These are phyloP conservation scores for Ilex paraguariensis DNA, from an alignment of 305 asterid genomes.

Conservation along the genomic window DNA sequence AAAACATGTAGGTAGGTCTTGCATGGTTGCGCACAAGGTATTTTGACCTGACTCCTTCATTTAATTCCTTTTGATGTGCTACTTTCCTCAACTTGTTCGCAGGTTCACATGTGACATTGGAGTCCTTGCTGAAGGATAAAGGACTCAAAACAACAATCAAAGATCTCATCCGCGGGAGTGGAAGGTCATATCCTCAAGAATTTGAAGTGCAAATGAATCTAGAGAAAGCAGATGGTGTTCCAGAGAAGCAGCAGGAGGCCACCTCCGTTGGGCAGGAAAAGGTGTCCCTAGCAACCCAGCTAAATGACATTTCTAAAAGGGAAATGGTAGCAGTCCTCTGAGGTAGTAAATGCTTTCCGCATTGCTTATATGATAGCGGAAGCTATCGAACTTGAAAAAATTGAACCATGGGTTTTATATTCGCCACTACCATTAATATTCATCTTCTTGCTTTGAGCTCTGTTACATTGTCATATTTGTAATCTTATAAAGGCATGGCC, in stretches of 20 bases:
- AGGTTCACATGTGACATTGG: slow-evolving; percentile 91
- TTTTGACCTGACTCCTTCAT: too few species aligned
- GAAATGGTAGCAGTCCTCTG: slow-evolving; percentile 18
- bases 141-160: slow-evolving; percentile 53
- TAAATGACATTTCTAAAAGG: slow-evolving; percentile 17
- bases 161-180: slow-evolving; percentile 63
- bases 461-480: too few species aligned
- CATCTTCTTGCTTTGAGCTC: too few species aligned
- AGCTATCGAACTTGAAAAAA: neutral
- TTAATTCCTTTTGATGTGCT: too few species aligned
- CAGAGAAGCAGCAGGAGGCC: slow-evolving; percentile 27
- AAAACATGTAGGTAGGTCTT: too few species aligned
- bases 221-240: slow-evolving; percentile 18
- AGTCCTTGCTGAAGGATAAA: slow-evolving; percentile 69
- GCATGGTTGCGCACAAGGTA: too few species aligned
- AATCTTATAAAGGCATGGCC: too few species aligned
- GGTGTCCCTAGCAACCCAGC: slow-evolving; percentile 8
- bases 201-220: slow-evolving; percentile 17
- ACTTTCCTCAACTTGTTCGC: slow-evolving; percentile 3
- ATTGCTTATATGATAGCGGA: neutral
- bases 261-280: slow-evolving; percentile 15
- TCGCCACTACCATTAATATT: too few species aligned
- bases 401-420: too few species aligned
- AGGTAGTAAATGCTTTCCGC: too few species aligned
- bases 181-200: slow-evolving; percentile 58